Percentiles rank a stretch among this genome's conserved stretches.
Conservation (phyloP, 495 filamentous ascomycete species). For the Tuber magnatum region DNA sequence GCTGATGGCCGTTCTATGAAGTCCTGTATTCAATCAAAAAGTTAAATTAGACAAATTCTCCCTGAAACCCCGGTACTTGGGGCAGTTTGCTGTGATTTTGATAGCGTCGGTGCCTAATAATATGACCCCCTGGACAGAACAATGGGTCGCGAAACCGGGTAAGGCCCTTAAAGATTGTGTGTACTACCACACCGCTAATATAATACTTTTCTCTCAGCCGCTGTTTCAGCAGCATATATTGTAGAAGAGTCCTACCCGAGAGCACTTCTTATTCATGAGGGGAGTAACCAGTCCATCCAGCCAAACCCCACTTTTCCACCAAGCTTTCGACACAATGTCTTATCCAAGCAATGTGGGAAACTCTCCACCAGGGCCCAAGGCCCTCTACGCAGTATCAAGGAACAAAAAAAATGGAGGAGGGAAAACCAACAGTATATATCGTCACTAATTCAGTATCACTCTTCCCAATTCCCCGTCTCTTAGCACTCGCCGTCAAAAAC, state of each 20-base stretch:
- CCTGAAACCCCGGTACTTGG: neutral
- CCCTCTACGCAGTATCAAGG: neutral
- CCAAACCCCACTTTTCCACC: neutral
- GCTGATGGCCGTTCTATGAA: constrained; percentile 65
- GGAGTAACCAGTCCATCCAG: neutral
- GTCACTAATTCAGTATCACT: constrained; percentile 65
- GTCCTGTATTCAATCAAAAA: constrained; percentile 51
- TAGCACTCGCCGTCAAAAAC: constrained; percentile 81
- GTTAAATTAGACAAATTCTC: constrained; percentile 1
- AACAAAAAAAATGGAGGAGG: constrained; percentile 7
- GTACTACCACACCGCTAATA: neutral
- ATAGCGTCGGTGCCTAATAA: neutral
- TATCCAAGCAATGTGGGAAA: neutral
- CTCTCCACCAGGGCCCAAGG: neutral
- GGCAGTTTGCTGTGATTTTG: neutral
- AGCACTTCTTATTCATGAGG: neutral
- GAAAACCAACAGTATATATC: constrained; percentile 39
- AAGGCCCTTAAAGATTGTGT: neutral
- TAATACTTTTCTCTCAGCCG: neutral
- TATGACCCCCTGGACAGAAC: neutral
- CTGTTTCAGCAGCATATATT: neutral
- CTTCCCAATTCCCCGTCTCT: constrained; percentile 50
- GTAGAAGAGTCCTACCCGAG: neutral
- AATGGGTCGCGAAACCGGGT: neutral
- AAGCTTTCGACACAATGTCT: neutral